Conservation (phyloP, 2,329 filamentous ascomycete genomes). For the Xylaria sp. region DNA sequence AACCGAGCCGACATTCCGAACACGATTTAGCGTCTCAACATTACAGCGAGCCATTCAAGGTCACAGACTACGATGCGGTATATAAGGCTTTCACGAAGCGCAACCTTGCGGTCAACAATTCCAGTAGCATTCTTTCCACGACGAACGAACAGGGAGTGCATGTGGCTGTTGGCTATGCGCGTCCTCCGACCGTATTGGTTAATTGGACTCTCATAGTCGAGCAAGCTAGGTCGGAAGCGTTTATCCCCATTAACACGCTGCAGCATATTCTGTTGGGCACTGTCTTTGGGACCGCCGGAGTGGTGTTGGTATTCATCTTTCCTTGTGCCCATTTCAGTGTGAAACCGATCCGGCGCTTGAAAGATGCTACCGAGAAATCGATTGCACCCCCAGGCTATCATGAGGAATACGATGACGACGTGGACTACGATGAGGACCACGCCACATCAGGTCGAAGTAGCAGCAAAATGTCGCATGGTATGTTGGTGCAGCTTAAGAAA, state of each 20-base stretch:
- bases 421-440: conserved; percentile 57
- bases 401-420: conserved; percentile 57
- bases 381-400: conserved; percentile 73
- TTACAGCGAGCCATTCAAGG: conserved; percentile 65
- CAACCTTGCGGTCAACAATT: conserved; percentile 68
- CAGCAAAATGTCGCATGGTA: conserved; percentile 57
- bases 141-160: conserved; percentile 75
- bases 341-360: conserved; percentile 80
- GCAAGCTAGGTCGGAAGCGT: conserved; percentile 78
- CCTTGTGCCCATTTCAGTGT: conserved; percentile 86
- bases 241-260: conserved; percentile 78
- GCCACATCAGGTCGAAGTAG: conserved; percentile 41
- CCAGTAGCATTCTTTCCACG: conserved; percentile 74
- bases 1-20: conserved; percentile 61
- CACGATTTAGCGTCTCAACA: conserved; percentile 56
- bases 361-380: conserved; percentile 78
- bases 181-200: conserved; percentile 73
- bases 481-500: conserved; percentile 54
- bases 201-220: conserved; percentile 89
- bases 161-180: conserved; percentile 85
- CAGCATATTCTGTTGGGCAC: conserved; percentile 84
- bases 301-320: conserved; percentile 76
- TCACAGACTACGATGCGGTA: conserved; percentile 72
- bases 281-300: conserved; percentile 83
- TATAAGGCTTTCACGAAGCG: conserved; percentile 67